Evolutionary conservation across 345 rosid genomes (phyloP).

Genomic region (Melastoma malabathricum): DNA sequence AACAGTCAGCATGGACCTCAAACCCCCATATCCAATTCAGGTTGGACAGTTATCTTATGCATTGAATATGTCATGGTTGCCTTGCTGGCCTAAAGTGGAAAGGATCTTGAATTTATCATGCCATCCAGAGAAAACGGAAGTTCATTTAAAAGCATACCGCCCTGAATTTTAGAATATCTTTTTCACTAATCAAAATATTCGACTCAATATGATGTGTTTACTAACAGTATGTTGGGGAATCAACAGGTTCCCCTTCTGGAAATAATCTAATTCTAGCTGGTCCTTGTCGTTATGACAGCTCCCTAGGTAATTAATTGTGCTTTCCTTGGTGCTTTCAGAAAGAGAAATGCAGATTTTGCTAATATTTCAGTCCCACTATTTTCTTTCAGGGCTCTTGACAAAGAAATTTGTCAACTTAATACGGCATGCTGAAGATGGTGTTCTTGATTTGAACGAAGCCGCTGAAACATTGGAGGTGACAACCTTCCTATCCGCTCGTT

Average conservation of each 20-base stretch:
- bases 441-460: constrained; percentile 89
- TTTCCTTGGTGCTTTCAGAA: no score
- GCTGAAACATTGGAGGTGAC: constrained; percentile 86
- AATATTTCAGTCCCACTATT: neutral
- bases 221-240: constrained; percentile 15
- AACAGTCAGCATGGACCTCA: constrained; percentile 44
- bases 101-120: neutral
- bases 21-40: constrained; percentile 49
- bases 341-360: no score
- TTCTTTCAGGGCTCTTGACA: constrained; percentile 67
- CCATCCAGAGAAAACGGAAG: neutral
- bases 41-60: constrained; percentile 25
- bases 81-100: neutral
- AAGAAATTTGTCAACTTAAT: constrained; percentile 92
- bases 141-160: neutral
- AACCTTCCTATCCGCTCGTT: constrained; percentile 5
- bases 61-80: neutral
- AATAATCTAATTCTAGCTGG: constrained; percentile 67
- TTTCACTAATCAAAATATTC: constrained; percentile 1
- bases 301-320: constrained; percentile 47
- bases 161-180: constrained; percentile 4
- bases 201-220: constrained; percentile 3
- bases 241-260: constrained; percentile 77
- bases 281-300: constrained; percentile 96
- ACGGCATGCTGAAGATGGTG: constrained; percentile 91